Conservation (phyloP, 1,139 yeast genomes). For the Blastobotrys indianensis region DNA sequence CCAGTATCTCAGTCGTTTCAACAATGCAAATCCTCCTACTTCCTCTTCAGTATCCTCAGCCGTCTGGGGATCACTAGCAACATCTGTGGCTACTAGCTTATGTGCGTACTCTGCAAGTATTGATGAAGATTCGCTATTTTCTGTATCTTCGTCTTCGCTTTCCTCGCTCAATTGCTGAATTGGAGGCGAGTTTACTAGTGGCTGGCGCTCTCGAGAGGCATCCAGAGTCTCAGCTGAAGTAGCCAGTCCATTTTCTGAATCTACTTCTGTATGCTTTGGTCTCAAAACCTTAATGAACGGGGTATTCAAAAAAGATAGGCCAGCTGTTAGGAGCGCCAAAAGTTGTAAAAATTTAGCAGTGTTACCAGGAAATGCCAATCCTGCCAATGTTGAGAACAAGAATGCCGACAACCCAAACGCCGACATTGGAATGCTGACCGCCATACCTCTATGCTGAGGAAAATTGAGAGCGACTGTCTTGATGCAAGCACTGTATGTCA, state of each 20-base stretch:
- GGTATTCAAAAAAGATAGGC: slow-evolving; percentile 24
- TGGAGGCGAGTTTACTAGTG: background rate
- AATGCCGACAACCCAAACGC: slow-evolving; percentile 36
- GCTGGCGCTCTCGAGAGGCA: background rate
- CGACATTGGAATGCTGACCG: slow-evolving; percentile 34
- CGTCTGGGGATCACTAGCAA: background rate
- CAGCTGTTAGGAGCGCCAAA: slow-evolving; percentile 27
- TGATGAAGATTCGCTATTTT: slow-evolving; percentile 4
- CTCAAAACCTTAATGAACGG: slow-evolving; percentile 26
- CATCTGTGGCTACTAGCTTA: background rate
- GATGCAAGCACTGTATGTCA: slow-evolving; percentile 32
- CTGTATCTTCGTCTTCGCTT: background rate
- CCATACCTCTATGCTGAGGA: slow-evolving; percentile 32
- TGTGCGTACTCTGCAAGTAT: slow-evolving; percentile 2
- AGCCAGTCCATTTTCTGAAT: background rate
- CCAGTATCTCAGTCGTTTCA: slow-evolving; percentile 31
- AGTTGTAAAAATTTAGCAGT: slow-evolving; percentile 29
- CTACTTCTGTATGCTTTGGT: slow-evolving; percentile 1
- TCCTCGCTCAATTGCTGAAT: background rate
- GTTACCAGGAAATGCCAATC: slow-evolving; percentile 30
- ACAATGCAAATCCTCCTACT: slow-evolving; percentile 16
- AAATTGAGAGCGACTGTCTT: slow-evolving; percentile 35
- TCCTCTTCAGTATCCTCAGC: slow-evolving; percentile 9
- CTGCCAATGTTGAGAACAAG: slow-evolving; percentile 30
- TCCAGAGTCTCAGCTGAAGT: too few species aligned